Conservation (phyloP, 148 eudicot species). For the Mesembryanthemum crystallinum region DNA sequence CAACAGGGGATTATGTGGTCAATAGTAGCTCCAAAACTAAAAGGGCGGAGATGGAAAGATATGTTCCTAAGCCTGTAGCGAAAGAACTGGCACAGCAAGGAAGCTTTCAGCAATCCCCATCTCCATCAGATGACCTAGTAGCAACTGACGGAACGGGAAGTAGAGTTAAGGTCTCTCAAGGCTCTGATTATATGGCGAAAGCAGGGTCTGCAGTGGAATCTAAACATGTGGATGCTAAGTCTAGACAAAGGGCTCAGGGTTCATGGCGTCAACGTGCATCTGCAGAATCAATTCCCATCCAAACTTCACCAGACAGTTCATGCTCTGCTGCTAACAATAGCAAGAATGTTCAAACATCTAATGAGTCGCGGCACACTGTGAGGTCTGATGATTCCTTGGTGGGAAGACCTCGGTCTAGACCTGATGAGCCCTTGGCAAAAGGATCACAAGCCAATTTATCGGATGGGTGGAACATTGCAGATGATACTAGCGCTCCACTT, state of each 20-base stretch:
- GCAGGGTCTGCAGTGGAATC: conserved; percentile 34
- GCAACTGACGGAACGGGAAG: conserved; percentile 37
- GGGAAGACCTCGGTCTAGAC: conserved; percentile 25
- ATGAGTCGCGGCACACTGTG: conserved; percentile 22
- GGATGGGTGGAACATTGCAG: conserved; percentile 47
- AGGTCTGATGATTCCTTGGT: conserved; percentile 25
- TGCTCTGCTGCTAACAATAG: conserved; percentile 28
- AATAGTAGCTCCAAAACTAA: conserved; percentile 60
- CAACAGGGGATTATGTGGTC: conserved; percentile 35
- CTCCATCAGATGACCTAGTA: conserved; percentile 31
- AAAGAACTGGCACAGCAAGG: conserved; percentile 87
- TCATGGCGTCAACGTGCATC: conserved; percentile 63
- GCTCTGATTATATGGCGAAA: conserved; percentile 30
- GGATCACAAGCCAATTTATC: conserved; percentile 26
- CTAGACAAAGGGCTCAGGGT: conserved; percentile 53
- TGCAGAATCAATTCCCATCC: conserved; percentile 35
- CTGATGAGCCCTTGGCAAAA: conserved; percentile 28
- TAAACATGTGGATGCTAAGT: conserved; percentile 36
- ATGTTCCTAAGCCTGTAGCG: conserved; percentile 85
- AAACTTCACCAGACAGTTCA: conserved; percentile 31
- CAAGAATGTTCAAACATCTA: conserved; percentile 35
- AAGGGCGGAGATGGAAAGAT: conserved; percentile 98
- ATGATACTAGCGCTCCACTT: conserved; percentile 25
- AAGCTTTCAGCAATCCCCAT: conserved; percentile 37
- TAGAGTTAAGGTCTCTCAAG: conserved; percentile 33